phyloP scores from a whole-genome alignment of 768 basidiomycete genomes.

The Cystofilobasidium ferigula region DNA sequence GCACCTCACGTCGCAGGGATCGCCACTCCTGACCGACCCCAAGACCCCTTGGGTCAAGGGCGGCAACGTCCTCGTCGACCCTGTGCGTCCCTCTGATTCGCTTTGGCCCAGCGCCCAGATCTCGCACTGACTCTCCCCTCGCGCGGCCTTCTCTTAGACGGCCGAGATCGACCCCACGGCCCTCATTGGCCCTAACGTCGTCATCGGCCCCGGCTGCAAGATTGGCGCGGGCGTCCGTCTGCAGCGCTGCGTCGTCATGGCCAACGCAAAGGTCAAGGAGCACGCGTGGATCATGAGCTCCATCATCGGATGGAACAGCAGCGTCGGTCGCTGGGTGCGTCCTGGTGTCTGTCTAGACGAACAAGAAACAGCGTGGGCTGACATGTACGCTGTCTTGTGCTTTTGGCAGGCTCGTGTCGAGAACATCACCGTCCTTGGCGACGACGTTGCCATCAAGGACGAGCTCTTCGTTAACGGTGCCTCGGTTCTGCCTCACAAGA shows the following conservation, averaged over 20 bases:
- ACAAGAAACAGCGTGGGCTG: too few relatives aligned
- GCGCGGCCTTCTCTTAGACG: conserved; percentile 10
- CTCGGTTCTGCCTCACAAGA: conserved; percentile 35
- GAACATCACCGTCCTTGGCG: conserved; percentile 43
- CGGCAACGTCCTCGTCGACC: conserved; percentile 44
- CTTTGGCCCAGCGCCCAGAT: too few relatives aligned
- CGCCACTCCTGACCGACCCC: conserved; percentile 39
- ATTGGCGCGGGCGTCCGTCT: conserved; percentile 43
- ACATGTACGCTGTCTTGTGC: background rate
- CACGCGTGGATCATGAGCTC: conserved; percentile 44
- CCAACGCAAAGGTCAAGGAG: conserved; percentile 42
- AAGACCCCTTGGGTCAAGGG: conserved; percentile 40
- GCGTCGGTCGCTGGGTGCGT: conserved; percentile 40
- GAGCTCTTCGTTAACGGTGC: conserved; percentile 43
- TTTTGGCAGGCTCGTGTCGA: conserved; percentile 36
- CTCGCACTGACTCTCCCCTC: background rate
- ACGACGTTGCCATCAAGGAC: conserved; percentile 45
- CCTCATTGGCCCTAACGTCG: conserved; percentile 43
- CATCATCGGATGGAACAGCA: conserved; percentile 43
- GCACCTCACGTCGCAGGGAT: conserved; percentile 40
- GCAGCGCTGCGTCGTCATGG: conserved; percentile 43
- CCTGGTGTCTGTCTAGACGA: background rate
- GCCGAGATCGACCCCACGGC: conserved; percentile 30
- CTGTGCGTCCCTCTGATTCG: conserved; percentile 34
- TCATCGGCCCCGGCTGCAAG: conserved; percentile 42